phyloP scores from a whole-genome alignment of 2,329 filamentous ascomycete genomes.

The Fusarium bulbicola region DNA sequence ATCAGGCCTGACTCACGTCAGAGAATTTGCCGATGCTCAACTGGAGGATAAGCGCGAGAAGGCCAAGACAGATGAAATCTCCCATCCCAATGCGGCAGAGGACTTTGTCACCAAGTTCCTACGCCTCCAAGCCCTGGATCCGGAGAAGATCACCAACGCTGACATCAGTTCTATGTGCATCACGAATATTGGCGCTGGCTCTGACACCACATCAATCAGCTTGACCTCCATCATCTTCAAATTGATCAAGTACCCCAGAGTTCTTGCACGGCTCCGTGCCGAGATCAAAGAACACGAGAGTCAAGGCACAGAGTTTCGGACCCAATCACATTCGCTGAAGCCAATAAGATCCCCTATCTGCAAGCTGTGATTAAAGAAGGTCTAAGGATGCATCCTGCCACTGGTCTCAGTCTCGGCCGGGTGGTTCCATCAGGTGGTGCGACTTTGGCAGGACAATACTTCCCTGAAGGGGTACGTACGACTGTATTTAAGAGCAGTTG shows the following conservation, averaged over 20 bases:
- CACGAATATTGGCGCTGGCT: not conserved
- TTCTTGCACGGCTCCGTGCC: not conserved
- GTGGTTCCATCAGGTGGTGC: not conserved
- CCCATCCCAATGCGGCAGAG: rapidly evolving
- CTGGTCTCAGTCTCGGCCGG: not conserved
- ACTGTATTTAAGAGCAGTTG: too few relatives aligned
- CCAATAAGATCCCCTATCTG: not conserved
- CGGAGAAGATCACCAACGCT: rapidly evolving
- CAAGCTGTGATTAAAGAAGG: not conserved
- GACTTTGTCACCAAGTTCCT: not conserved
- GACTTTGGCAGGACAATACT: not conserved
- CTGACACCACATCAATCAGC: not conserved
- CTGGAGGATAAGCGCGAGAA: not conserved
- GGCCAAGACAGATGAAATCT: rapidly evolving
- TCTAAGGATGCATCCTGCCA: not conserved
- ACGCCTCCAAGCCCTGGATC: not conserved
- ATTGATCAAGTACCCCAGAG: not conserved
- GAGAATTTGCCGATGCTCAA: not conserved
- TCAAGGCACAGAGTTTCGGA: not conserved
- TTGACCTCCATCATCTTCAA: not conserved
- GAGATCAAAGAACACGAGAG: not conserved
- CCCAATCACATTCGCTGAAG: not conserved
- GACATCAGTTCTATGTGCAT: not conserved
- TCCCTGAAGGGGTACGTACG: not conserved
- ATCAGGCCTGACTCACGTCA: not conserved